phyloP scores from a whole-genome alignment of 208 protist genomes.

The Leishmania gerbilli region DNA sequence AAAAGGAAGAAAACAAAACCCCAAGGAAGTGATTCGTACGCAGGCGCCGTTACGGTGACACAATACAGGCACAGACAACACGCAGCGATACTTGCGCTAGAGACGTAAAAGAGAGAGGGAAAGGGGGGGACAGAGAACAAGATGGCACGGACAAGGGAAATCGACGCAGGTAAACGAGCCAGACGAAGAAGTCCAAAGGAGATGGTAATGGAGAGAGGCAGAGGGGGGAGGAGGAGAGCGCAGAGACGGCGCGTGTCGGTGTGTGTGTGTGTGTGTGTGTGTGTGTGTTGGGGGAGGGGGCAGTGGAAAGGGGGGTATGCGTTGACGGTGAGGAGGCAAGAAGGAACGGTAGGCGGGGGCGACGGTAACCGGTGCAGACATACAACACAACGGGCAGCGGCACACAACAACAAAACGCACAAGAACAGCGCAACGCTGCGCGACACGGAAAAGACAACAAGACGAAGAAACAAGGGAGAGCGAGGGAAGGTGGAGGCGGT shows the following conservation, averaged over 20 bases:
- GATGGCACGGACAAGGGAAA: neutral
- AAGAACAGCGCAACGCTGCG: no score
- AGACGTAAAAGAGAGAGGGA: neutral
- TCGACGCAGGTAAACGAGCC: neutral
- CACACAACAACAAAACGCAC: neutral
- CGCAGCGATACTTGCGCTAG: neutral
- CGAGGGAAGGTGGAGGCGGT: no score
- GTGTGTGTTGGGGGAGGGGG: neutral
- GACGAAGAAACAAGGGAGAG: no score
- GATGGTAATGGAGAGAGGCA: no score
- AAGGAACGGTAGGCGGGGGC: neutral
- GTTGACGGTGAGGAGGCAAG: neutral
- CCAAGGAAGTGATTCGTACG: no score
- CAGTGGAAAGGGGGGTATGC: neutral
- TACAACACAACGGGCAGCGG: neutral
- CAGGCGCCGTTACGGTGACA: neutral
- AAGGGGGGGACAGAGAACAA: neutral
- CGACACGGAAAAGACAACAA: no score
- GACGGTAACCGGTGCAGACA: neutral
- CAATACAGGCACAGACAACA: neutral
- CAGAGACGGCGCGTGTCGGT: no score
- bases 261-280: neutral
- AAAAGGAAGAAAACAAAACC: no score
- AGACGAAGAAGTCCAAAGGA: neutral
- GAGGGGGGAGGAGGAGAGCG: no score